These are phyloP conservation scores for Sclerotinia nivalis DNA, from an alignment of 2,329 filamentous ascomycete species.

Conservation along the genomic window DNA sequence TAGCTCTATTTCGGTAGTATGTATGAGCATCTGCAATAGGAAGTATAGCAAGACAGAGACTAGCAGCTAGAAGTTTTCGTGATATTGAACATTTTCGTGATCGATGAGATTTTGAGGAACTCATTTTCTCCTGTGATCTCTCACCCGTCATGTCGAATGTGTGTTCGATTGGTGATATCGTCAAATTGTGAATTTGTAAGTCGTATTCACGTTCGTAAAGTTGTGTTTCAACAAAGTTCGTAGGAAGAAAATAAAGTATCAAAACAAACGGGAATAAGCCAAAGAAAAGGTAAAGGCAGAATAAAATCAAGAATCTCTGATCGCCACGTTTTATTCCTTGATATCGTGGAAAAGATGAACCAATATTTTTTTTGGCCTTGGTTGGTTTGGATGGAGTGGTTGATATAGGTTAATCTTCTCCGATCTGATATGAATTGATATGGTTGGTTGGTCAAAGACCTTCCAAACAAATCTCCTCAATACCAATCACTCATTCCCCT, in stretches of 20 bases:
- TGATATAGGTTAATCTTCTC: not conserved
- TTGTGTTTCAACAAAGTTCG: not conserved
- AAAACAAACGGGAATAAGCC: not conserved
- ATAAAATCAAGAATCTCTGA: constrained; percentile 1
- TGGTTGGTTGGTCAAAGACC: not conserved
- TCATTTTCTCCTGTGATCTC: constrained; percentile 20
- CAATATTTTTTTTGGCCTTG: not conserved
- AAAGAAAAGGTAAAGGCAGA: not conserved
- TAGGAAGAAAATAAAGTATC: not conserved
- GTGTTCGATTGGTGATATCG: not conserved
- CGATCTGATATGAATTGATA: constrained; percentile 4
- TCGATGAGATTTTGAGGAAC: constrained; percentile 23
- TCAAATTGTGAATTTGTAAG: not conserved
- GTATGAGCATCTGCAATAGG: constrained; percentile 28
- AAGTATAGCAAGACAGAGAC: constrained; percentile 29
- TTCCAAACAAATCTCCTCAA: not conserved
- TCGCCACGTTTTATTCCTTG: constrained; percentile 17
- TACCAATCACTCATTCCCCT: constrained; percentile 3
- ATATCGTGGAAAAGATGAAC: constrained; percentile 13
- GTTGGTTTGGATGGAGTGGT: not conserved
- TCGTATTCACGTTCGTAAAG: not conserved
- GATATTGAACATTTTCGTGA: constrained; percentile 23
- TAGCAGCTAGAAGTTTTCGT: constrained; percentile 24
- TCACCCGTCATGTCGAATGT: not conserved
- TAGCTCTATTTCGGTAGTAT: constrained; percentile 10